Percentiles rank a stretch among this genome's conserved stretches.
Evolutionary conservation across 306 rosid genomes (phyloP).

Genomic region (Dalbergia cochinchinensis): DNA sequence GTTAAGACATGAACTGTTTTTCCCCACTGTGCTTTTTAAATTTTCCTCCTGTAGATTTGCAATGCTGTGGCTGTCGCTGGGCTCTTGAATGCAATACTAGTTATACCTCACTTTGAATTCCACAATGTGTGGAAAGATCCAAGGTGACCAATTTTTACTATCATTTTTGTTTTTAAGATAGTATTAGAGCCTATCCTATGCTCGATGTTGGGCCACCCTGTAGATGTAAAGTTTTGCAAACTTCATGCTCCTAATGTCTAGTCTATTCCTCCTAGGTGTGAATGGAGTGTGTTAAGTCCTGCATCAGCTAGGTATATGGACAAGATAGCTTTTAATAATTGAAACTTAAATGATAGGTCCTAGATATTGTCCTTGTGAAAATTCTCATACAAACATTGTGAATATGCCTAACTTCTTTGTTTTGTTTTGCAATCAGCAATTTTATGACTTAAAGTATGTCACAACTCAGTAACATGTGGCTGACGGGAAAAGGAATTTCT

Average conservation of each 20-base stretch:
- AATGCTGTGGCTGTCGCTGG: conserved; percentile 99
- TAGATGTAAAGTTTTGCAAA: too few species aligned
- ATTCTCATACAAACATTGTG: conserved; percentile 11
- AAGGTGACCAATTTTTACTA: conserved; percentile 60
- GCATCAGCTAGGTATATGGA: too few species aligned
- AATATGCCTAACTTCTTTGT: conserved; percentile 11
- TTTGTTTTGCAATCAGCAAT: not conserved
- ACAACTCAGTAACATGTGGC: not conserved
- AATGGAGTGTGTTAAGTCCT: too few species aligned
- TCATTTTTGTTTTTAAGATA: not conserved
- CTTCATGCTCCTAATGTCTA: too few species aligned
- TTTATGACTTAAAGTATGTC: conserved; percentile 32
- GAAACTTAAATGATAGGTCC: conserved; percentile 31
- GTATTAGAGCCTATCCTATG: too few species aligned
- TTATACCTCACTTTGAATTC: conserved; percentile 88
- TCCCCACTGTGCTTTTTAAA: conserved; percentile 22
- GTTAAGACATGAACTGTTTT: conserved; percentile 14
- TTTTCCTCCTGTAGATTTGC: conserved; percentile 70
- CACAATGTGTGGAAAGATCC: conserved; percentile 93
- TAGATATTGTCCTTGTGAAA: not conserved
- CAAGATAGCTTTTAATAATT: not conserved
- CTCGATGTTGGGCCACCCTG: too few species aligned
- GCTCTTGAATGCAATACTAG: conserved; percentile 82
- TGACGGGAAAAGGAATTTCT: not conserved
- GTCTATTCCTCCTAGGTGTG: too few species aligned